These are phyloP conservation scores for Colletotrichum plurivorum DNA, from an alignment of 2,329 filamentous ascomycete genomes.

Conservation along the genomic window DNA sequence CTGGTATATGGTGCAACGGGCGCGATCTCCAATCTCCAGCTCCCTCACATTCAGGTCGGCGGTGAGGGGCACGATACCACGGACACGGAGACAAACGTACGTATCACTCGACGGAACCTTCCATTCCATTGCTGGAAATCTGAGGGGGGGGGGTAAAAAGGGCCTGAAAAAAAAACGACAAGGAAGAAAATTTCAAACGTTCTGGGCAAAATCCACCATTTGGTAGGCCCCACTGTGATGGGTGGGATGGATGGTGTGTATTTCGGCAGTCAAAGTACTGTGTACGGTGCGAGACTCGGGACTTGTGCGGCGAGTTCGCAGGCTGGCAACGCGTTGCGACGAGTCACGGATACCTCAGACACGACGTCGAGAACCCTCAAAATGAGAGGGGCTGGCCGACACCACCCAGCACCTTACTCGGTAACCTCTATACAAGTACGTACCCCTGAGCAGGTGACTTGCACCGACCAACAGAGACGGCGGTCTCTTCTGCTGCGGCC, in stretches of 20 bases:
- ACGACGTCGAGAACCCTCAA: neutral
- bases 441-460: neutral
- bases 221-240: conserved; percentile 15
- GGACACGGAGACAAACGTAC: neutral
- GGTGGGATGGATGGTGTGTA: neutral
- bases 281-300: conserved; percentile 7
- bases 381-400: conserved; percentile 15
- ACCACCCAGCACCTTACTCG: neutral
- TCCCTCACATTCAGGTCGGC: neutral
- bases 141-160: neutral
- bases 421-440: neutral
- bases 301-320: neutral
- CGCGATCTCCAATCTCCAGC: neutral
- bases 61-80: conserved; percentile 1
- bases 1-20: neutral
- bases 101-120: no score
- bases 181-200: conserved; percentile 23
- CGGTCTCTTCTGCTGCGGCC: conserved; percentile 4
- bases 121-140: neutral
- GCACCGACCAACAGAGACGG: conserved; percentile 20
- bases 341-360: conserved; percentile 10
- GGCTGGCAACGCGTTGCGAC: neutral
- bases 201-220: conserved; percentile 24
- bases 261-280: conserved; percentile 6
- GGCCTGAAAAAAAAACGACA: conserved; percentile 2